A percentile compares a stretch with the other conserved stretches of the same genome.
Conservation (phyloP, 306 rosid genomes). For the Quercus glauca region DNA sequence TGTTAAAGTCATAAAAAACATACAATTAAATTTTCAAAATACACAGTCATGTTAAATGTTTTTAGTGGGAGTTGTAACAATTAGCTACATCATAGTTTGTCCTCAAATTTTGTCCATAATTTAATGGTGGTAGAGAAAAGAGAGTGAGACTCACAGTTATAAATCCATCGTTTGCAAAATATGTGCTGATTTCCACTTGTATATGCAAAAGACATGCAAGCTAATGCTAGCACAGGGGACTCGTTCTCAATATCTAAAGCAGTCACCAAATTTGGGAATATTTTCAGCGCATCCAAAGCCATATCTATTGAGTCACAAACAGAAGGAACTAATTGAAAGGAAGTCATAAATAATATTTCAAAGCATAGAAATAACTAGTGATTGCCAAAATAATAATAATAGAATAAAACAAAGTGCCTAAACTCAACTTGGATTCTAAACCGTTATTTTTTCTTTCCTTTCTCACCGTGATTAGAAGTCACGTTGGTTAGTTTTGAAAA, state of each 20-base stretch:
- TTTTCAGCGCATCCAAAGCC: neutral
- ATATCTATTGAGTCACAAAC: neutral
- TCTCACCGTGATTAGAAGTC: accelerated
- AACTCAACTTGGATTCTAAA: too few species aligned
- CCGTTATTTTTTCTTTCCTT: accelerated
- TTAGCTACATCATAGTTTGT: too few species aligned
- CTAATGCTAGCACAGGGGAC: neutral
- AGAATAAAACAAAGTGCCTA: too few species aligned
- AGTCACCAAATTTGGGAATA: neutral
- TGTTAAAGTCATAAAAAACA: too few species aligned
- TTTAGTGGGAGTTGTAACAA: too few species aligned
- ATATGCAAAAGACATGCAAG: neutral
- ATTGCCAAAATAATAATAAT: too few species aligned
- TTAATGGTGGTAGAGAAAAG: too few species aligned
- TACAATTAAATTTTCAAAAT: too few species aligned
- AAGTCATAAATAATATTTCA: neutral
- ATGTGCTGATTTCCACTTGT: neutral
- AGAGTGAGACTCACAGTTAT: neutral
- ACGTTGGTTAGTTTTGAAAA: too few species aligned
- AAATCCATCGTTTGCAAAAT: neutral
- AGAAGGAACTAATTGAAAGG: neutral
- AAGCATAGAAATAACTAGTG: neutral
- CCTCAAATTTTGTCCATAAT: too few species aligned
- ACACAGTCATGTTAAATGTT: too few species aligned
- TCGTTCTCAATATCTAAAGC: neutral